Conservation (phyloP, 2,329 filamentous ascomycete genomes). For the Botryotinia convoluta region DNA sequence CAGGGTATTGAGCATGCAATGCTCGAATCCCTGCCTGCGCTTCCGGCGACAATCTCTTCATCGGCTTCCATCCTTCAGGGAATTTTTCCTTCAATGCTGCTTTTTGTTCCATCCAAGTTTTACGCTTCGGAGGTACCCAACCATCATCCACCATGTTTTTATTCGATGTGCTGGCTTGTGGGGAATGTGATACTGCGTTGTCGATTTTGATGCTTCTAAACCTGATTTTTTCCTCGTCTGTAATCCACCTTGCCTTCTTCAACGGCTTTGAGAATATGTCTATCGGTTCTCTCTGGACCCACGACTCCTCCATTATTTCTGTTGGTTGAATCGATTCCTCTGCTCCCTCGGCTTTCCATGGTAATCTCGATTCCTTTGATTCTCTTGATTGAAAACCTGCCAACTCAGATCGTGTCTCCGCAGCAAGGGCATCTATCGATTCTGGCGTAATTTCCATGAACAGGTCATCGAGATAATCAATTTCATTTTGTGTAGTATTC, state of each 20-base stretch:
- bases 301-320: background rate
- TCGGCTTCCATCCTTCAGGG: conserved; percentile 74
- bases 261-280: background rate
- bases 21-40: conserved; percentile 86
- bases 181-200: conserved; percentile 14
- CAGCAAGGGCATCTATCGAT: conserved; percentile 38
- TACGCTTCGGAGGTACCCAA: conserved; percentile 37
- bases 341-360: background rate
- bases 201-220: conserved; percentile 17
- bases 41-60: conserved; percentile 86
- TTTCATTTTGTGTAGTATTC: background rate
- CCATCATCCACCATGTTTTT: conserved; percentile 21
- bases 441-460: conserved; percentile 41
- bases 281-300: conserved; percentile 4
- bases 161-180: conserved; percentile 18
- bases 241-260: conserved; percentile 13
- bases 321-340: background rate
- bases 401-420: conserved; percentile 23
- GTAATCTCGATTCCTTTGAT: background rate
- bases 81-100: conserved; percentile 74
- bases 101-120: conserved; percentile 76
- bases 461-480: background rate
- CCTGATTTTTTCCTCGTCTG: background rate
- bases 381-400: background rate
- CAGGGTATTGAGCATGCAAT: conserved; percentile 73